Evolutionary conservation across 345 rosid species (phyloP).

Genomic region (Corymbia maculata): DNA sequence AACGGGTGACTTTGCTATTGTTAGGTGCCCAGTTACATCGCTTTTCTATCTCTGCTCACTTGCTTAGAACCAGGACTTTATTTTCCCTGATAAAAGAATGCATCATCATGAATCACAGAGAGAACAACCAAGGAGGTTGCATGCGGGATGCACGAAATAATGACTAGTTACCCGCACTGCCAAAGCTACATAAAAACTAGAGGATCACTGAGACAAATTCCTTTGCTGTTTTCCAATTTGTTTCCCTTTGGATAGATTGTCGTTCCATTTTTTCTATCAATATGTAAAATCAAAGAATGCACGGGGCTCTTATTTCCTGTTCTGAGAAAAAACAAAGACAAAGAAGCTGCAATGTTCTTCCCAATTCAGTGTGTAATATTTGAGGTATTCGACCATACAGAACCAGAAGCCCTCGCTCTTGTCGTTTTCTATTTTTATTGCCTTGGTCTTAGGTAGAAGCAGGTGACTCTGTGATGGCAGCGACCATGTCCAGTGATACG

Average conservation of each 20-base stretch:
- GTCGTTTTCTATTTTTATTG: not conserved
- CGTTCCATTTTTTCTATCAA: not conserved
- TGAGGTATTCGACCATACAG: not conserved
- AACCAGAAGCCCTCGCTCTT: not conserved
- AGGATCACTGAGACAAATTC: not conserved
- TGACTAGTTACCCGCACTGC: too few species aligned
- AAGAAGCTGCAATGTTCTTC: not conserved
- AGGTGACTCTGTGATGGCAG: conserved; percentile 58
- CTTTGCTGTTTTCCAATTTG: not conserved
- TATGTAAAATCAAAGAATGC: not conserved
- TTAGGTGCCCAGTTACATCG: not conserved
- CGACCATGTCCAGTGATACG: conserved; percentile 68
- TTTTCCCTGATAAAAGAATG: not conserved
- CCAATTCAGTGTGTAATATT: not conserved
- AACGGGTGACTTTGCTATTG: conserved; percentile 51
- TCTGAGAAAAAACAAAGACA: not conserved
- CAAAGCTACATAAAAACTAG: not conserved
- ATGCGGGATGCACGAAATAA: not conserved
- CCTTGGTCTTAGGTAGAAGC: not conserved
- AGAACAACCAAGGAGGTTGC: not conserved
- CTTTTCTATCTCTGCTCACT: not conserved
- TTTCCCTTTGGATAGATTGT: not conserved
- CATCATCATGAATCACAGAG: not conserved
- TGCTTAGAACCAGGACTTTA: not conserved
- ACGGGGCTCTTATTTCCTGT: not conserved